Evolutionary conservation across 768 basidiomycete species (phyloP).

Genomic region (Phylloporus sp.): DNA sequence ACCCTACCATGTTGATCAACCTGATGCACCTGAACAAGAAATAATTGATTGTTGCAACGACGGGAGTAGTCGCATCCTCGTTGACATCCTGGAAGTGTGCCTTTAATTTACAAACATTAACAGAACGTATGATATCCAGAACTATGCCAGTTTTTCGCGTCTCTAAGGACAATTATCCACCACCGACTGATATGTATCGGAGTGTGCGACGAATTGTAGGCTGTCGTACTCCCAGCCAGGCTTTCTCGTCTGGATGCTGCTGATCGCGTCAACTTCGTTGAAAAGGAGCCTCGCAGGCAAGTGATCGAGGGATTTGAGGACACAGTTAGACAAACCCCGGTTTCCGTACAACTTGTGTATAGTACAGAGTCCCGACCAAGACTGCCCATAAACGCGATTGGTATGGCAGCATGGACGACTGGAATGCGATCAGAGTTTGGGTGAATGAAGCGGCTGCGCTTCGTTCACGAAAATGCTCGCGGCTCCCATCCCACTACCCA

Average conservation of each 20-base stretch:
- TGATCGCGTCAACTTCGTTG: too few species aligned
- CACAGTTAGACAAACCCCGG: conserved; percentile 64
- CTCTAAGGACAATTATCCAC: too few species aligned
- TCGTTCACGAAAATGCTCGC: conserved; percentile 80
- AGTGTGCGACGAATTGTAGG: not conserved
- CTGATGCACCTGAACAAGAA: too few species aligned
- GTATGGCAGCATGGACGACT: not conserved
- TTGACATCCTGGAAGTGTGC: conserved; percentile 62
- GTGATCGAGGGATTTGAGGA: too few species aligned
- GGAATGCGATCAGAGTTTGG: conserved; percentile 24
- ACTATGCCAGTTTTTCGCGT: not conserved
- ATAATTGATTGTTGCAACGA: too few species aligned
- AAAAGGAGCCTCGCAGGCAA: conserved; percentile 37
- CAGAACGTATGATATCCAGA: conserved; percentile 38
- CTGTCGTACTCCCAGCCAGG: conserved; percentile 39
- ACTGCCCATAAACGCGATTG: too few species aligned
- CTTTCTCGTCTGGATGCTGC: too few species aligned
- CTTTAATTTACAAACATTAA: conserved; percentile 69
- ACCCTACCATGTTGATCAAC: too few species aligned
- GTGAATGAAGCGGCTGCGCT: conserved; percentile 20
- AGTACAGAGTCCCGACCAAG: too few species aligned
- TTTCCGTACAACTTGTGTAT: conserved; percentile 61
- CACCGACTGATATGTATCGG: too few species aligned
- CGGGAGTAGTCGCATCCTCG: conserved; percentile 61
- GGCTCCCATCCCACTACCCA: conserved; percentile 89